phyloP scores from a whole-genome alignment of 2,329 filamentous ascomycete species.

The Sclerotinia nivalis region DNA sequence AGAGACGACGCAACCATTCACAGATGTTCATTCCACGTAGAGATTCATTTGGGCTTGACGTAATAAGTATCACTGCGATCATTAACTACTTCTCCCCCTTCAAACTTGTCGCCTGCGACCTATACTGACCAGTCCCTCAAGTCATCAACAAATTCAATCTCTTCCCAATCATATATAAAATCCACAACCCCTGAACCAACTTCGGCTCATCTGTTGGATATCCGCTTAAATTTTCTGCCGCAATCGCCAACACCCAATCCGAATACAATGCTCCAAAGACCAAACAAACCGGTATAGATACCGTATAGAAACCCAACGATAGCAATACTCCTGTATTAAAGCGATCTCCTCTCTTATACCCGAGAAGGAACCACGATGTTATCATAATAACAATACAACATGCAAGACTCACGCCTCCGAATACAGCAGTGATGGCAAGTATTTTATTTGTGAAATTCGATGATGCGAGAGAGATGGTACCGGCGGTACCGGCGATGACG shows the following conservation, averaged over 20 bases:
- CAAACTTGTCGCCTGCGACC: too few relatives aligned
- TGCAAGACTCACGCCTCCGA: background rate
- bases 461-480: background rate
- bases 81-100: too few relatives aligned
- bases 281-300: background rate
- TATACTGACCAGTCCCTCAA: too few relatives aligned
- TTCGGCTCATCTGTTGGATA: background rate
- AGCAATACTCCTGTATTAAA: too few relatives aligned
- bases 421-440: background rate
- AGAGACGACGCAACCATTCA: too few relatives aligned
- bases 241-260: background rate
- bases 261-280: background rate
- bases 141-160: slow-evolving; percentile 2
- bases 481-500: background rate
- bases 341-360: too few relatives aligned
- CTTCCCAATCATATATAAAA: background rate
- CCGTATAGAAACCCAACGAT: too few relatives aligned
- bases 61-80: too few relatives aligned
- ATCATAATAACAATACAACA: too few relatives aligned
- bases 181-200: background rate
- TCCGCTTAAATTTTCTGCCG: background rate
- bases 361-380: too few relatives aligned
- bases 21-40: too few relatives aligned
- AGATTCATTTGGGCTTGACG: too few relatives aligned
- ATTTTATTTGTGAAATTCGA: background rate